These are phyloP conservation scores for Apiotrichum mycotoxinovorans DNA, from an alignment of 1,284 basidiomycete genomes.

Conservation along the genomic window DNA sequence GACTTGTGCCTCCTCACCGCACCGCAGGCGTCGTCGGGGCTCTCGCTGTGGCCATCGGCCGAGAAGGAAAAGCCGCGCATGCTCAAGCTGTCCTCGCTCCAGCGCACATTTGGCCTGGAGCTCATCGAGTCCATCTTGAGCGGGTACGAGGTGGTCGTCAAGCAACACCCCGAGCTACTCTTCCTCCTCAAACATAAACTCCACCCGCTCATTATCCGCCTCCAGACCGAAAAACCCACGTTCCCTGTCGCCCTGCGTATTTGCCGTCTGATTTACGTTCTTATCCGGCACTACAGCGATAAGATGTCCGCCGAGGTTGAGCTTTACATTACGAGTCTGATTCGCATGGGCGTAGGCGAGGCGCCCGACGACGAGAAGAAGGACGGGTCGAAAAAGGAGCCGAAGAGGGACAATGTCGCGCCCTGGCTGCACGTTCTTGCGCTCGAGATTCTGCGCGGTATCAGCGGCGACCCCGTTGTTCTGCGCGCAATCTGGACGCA, in stretches of 20 bases:
- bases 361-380: slow-evolving; percentile 33
- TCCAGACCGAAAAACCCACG: slow-evolving; percentile 72
- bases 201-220: slow-evolving; percentile 81
- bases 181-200: slow-evolving; percentile 81
- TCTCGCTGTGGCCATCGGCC: slow-evolving; percentile 32
- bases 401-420: slow-evolving; percentile 47
- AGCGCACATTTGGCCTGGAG: slow-evolving; percentile 91
- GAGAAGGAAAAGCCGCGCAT: slow-evolving; percentile 70
- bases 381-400: slow-evolving; percentile 22
- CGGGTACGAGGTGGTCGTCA: slow-evolving; percentile 85
- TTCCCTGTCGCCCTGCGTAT: slow-evolving; percentile 88
- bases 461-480: slow-evolving; percentile 78
- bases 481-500: slow-evolving; percentile 75
- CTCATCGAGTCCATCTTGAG: slow-evolving; percentile 94
- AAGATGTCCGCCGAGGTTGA: slow-evolving; percentile 77
- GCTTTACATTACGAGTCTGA: slow-evolving; percentile 76
- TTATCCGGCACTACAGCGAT: slow-evolving; percentile 83
- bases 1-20: slow-evolving; percentile 78
- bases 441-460: slow-evolving; percentile 84
- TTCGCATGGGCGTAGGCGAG: slow-evolving; percentile 73
- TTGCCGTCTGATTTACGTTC: slow-evolving; percentile 85
- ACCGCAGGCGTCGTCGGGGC: slow-evolving; percentile 18
- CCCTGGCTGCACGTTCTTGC: slow-evolving; percentile 84
- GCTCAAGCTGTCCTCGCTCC: slow-evolving; percentile 75
- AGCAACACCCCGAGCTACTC: slow-evolving; percentile 78